phyloP scores from a whole-genome alignment of 805 yeast species.

The Debaryomyces castellii region DNA sequence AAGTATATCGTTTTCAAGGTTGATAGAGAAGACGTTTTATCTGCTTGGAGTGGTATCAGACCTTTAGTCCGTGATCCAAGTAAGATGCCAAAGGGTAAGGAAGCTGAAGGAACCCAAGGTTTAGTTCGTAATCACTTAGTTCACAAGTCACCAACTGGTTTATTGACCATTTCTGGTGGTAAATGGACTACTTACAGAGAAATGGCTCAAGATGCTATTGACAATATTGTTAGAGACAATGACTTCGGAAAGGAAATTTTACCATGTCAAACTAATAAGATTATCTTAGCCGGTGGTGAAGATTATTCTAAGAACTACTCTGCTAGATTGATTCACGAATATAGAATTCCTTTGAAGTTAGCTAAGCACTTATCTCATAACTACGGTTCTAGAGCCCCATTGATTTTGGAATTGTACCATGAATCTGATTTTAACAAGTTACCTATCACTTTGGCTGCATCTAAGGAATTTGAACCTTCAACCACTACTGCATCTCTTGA shows the following conservation, averaged over 20 bases:
- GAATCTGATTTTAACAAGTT: constrained; percentile 53
- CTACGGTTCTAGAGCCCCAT: constrained; percentile 87
- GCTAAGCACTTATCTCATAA: constrained; percentile 81
- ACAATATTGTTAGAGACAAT: constrained; percentile 57
- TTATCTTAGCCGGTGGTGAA: constrained; percentile 77
- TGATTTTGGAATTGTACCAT: constrained; percentile 60
- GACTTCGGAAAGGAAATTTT: constrained; percentile 34
- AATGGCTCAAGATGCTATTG: constrained; percentile 94
- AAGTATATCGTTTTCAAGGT: constrained; percentile 88
- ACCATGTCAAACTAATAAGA: constrained; percentile 53
- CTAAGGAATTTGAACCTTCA: constrained; percentile 30
- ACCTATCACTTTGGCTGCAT: constrained; percentile 62
- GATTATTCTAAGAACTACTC: constrained; percentile 71
- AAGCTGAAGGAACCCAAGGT: constrained; percentile 64
- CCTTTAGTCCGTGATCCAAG: constrained; percentile 88
- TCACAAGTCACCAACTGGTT: constrained; percentile 67
- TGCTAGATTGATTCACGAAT: constrained; percentile 79
- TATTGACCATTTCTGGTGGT: constrained; percentile 92
- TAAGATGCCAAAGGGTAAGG: constrained; percentile 43
- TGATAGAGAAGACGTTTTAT: constrained; percentile 82
- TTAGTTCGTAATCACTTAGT: constrained; percentile 88
- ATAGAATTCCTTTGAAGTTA: constrained; percentile 66
- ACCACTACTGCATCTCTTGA: constrained; percentile 20
- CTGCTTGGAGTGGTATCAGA: constrained; percentile 97
- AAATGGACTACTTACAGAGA: constrained; percentile 98